Conservation (phyloP, 2,329 filamentous ascomycete species). For the Ceratocystis eucalypticola region DNA sequence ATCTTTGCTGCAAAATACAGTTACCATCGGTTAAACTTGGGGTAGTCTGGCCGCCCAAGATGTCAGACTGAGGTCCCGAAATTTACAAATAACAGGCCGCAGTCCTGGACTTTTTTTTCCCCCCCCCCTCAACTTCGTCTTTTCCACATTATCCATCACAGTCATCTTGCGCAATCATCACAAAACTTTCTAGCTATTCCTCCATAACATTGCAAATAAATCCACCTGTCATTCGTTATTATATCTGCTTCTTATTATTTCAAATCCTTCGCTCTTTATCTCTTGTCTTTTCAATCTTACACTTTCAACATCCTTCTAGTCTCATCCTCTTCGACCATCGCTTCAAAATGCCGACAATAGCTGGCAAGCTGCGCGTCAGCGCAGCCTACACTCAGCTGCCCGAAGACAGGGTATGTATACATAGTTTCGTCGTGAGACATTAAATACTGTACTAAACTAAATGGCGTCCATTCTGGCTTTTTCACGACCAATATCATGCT, state of each 20-base stretch:
- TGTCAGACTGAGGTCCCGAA: background rate
- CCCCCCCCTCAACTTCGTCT: background rate
- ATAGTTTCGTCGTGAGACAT: background rate
- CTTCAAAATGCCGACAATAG: background rate
- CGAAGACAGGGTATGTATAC: background rate
- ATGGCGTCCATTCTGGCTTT: background rate
- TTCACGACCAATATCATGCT: background rate
- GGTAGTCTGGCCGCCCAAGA: background rate
- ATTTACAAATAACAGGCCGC: background rate
- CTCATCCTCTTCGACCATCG: background rate
- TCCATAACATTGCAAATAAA: too few species aligned
- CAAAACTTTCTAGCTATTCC: too few species aligned
- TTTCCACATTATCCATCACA: background rate
- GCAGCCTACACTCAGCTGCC: background rate
- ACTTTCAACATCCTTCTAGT: background rate
- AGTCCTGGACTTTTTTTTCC: background rate
- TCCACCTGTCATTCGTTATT: background rate
- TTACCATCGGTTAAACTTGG: background rate
- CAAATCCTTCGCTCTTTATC: too few species aligned
- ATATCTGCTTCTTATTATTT: background rate
- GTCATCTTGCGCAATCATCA: too few species aligned
- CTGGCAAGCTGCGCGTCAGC: background rate
- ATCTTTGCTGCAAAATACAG: background rate
- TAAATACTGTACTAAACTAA: background rate
- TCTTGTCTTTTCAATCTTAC: background rate